These are phyloP conservation scores for Ogataea hybrid DNA, from an alignment of 1,139 yeast species.

Conservation along the genomic window DNA sequence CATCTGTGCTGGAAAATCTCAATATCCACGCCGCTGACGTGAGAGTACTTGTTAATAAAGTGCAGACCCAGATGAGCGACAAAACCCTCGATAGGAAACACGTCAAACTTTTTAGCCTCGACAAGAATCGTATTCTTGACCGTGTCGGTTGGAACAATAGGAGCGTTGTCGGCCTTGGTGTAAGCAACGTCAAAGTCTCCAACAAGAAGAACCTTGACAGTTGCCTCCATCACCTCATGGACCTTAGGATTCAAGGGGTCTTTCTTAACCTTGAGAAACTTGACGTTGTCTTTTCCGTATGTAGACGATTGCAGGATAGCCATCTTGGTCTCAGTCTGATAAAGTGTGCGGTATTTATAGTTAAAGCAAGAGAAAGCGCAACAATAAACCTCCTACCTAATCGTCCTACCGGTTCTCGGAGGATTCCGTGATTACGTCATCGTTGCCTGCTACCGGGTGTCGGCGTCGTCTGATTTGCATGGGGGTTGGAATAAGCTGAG, in stretches of 20 bases:
- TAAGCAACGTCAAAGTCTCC: slow-evolving; percentile 79
- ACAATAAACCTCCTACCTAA: background rate
- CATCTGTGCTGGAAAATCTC: slow-evolving; percentile 71
- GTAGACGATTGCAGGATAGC: slow-evolving; percentile 44
- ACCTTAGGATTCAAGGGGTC: slow-evolving; percentile 64
- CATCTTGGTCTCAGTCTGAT: slow-evolving; percentile 17
- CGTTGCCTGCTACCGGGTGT: background rate
- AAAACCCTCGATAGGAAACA: slow-evolving; percentile 88
- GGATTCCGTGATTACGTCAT: slow-evolving; percentile 9
- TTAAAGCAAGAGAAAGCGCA: background rate
- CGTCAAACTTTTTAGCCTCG: slow-evolving; percentile 76
- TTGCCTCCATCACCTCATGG: slow-evolving; percentile 84
- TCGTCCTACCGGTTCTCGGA: slow-evolving; percentile 5
- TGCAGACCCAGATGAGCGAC: slow-evolving; percentile 84
- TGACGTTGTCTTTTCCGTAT: slow-evolving; percentile 91
- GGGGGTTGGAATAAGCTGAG: background rate
- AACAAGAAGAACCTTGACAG: slow-evolving; percentile 68
- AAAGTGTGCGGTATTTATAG: slow-evolving; percentile 1
- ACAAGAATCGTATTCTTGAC: slow-evolving; percentile 84
- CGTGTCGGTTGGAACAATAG: slow-evolving; percentile 93
- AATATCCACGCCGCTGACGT: slow-evolving; percentile 70
- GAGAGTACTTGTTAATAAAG: slow-evolving; percentile 70
- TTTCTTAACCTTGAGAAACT: slow-evolving; percentile 82
- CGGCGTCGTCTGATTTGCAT: background rate
- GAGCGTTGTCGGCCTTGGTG: slow-evolving; percentile 81